These are phyloP conservation scores for Leccinum insolens DNA, from an alignment of 1,284 basidiomycete genomes.

Conservation along the genomic window DNA sequence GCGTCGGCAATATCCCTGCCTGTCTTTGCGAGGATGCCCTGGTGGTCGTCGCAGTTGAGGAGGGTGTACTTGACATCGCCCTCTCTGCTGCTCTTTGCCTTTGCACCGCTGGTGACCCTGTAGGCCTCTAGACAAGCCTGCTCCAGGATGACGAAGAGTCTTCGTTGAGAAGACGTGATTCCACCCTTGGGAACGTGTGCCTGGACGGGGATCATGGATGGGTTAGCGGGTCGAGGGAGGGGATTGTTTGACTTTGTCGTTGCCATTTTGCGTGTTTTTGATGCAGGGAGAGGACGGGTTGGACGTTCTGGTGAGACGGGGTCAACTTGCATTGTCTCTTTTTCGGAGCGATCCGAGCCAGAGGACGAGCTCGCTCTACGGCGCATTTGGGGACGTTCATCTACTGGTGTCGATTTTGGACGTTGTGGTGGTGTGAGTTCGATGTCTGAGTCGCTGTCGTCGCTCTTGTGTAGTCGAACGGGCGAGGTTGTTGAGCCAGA, in stretches of 20 bases:
- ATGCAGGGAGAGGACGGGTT: slow-evolving; percentile 51
- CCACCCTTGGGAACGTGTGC: slow-evolving; percentile 77
- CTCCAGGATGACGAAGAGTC: slow-evolving; percentile 90
- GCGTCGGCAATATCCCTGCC: slow-evolving; percentile 98
- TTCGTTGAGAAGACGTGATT: slow-evolving; percentile 59
- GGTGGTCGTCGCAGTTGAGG: slow-evolving; percentile 99
- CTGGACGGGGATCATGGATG: slow-evolving; percentile 78
- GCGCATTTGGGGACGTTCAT: slow-evolving; percentile 28
- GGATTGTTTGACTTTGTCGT: slow-evolving; percentile 33
- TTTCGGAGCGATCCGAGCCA: slow-evolving; percentile 38
- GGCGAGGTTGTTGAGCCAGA: slow-evolving; percentile 34
- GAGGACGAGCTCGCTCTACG: slow-evolving; percentile 28
- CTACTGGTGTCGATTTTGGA: slow-evolving; percentile 37
- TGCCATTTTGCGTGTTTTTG: slow-evolving; percentile 49
- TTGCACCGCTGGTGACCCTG: slow-evolving; percentile 70
- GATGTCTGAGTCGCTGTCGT: slow-evolving; percentile 7
- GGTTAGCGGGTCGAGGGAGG: slow-evolving; percentile 56
- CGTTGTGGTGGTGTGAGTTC: slow-evolving; percentile 31
- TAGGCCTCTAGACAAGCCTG: slow-evolving; percentile 87
- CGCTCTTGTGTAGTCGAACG: slow-evolving; percentile 8
- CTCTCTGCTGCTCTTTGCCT: slow-evolving; percentile 54
- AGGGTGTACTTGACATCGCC: slow-evolving; percentile 95
- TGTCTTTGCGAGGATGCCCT: slow-evolving; percentile 97
- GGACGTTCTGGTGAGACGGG: slow-evolving; percentile 37
- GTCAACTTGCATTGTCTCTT: slow-evolving; percentile 32